These are phyloP conservation scores for Setomelanomma holmii DNA, from an alignment of 2,329 filamentous ascomycete species.

Conservation along the genomic window DNA sequence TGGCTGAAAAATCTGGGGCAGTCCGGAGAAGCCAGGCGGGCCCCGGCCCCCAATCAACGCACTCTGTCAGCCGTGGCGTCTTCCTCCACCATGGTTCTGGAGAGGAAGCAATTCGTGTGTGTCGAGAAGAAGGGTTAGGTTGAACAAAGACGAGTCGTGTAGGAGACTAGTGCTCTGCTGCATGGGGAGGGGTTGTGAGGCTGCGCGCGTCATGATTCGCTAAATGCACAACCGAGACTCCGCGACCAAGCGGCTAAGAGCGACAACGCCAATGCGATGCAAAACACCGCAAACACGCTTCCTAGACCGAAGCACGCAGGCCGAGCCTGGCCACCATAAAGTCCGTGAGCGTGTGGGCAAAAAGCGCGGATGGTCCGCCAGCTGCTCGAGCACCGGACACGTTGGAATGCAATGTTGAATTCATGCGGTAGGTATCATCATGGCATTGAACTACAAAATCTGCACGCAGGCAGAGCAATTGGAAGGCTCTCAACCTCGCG, in stretches of 20 bases:
- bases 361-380: too few relatives aligned
- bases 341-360: too few relatives aligned
- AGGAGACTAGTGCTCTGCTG: too few relatives aligned
- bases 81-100: conserved; percentile 1
- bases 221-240: conserved; percentile 4
- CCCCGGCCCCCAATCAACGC: conserved; percentile 8
- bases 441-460: too few relatives aligned
- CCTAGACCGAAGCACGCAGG: too few relatives aligned
- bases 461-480: too few relatives aligned
- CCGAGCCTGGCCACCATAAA: too few relatives aligned
- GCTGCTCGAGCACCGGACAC: too few relatives aligned
- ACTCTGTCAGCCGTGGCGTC: conserved; percentile 4
- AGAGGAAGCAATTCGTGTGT: conserved; percentile 12
- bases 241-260: neutral
- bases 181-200: neutral
- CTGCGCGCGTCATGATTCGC: conserved; percentile 13
- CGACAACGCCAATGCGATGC: neutral
- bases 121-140: neutral
- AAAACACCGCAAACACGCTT: neutral
- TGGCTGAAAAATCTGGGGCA: conserved; percentile 5
- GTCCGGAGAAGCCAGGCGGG: neutral
- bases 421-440: too few relatives aligned
- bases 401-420: too few relatives aligned
- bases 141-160: conserved; percentile 6
- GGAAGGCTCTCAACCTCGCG: too few relatives aligned